These are phyloP conservation scores for Hirschfeldia incana DNA, from an alignment of 345 rosid genomes.

Conservation along the genomic window DNA sequence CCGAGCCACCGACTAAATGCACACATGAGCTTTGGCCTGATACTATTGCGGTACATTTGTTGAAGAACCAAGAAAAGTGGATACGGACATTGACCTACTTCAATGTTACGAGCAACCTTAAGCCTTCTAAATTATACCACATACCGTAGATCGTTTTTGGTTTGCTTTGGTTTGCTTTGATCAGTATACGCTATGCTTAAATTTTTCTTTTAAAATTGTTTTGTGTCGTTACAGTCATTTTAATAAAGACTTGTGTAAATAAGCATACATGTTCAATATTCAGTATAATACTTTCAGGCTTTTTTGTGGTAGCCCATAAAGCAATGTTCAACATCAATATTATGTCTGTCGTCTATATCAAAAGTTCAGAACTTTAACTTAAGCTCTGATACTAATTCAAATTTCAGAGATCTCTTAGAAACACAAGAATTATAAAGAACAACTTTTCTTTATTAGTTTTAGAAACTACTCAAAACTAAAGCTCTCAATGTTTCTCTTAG, in stretches of 20 bases:
- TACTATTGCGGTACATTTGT: conserved; percentile 69
- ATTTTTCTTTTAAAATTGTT: background rate
- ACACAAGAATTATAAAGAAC: too few species aligned
- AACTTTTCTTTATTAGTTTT: too few species aligned
- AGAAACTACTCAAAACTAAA: too few species aligned
- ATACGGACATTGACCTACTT: conserved; percentile 61
- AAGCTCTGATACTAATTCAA: too few species aligned
- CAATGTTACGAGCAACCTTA: conserved; percentile 65
- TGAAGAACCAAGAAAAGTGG: conserved; percentile 87
- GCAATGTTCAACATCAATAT: background rate
- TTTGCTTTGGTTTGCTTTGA: background rate
- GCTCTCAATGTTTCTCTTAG: too few species aligned
- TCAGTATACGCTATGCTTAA: conserved; percentile 6
- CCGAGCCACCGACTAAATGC: conserved; percentile 59
- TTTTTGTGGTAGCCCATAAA: conserved; percentile 10
- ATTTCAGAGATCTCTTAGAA: too few species aligned
- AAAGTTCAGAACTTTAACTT: too few species aligned
- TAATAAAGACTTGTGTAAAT: conserved; percentile 13
- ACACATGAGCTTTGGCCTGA: conserved; percentile 83
- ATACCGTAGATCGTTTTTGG: conserved; percentile 40
- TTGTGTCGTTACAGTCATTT: background rate
- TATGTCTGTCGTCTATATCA: background rate
- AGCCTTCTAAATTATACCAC: conserved; percentile 86
- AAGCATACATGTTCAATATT: conserved; percentile 4
- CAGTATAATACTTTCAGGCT: background rate